Evolutionary conservation across 2,329 filamentous ascomycete species (phyloP).

Genomic region (Ophiognomonia clavigignenti-juglandacearum): DNA sequence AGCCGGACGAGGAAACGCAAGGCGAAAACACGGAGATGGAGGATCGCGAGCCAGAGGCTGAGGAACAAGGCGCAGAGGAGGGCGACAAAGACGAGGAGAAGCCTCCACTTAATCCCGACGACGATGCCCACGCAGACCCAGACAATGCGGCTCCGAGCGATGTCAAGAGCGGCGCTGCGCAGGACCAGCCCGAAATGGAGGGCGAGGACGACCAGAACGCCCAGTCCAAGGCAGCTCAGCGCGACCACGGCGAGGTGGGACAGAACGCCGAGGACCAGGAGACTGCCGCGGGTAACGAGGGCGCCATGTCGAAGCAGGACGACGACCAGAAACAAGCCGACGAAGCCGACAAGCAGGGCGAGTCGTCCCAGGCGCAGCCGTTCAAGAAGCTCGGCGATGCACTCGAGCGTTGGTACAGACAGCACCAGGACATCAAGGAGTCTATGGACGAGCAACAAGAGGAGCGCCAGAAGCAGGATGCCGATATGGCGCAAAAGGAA

Average conservation of each 20-base stretch:
- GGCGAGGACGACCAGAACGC: conserved; percentile 48
- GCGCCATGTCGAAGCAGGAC: conserved; percentile 43
- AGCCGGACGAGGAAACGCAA: conserved; percentile 12
- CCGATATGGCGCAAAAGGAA: conserved; percentile 74
- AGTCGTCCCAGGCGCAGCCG: conserved; percentile 53
- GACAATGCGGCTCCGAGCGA: conserved; percentile 63
- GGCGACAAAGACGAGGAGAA: conserved; percentile 39
- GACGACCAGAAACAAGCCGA: conserved; percentile 41
- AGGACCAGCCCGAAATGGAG: conserved; percentile 59
- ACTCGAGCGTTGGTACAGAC: conserved; percentile 86
- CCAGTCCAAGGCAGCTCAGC: conserved; percentile 55
- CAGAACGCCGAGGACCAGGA: conserved; percentile 61
- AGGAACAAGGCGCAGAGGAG: conserved; percentile 28
- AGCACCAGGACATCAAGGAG: conserved; percentile 75
- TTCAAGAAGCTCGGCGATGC: conserved; percentile 95
- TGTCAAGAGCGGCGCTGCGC: conserved; percentile 59
- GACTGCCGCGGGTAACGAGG: conserved; percentile 59
- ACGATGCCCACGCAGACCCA: conserved; percentile 47
- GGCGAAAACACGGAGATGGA: conserved; percentile 16
- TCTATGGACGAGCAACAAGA: conserved; percentile 51
- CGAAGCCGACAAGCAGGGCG: conserved; percentile 38
- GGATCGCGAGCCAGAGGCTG: conserved; percentile 25
- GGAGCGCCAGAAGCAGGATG: conserved; percentile 44
- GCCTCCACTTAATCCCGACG: conserved; percentile 31
- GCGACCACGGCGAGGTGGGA: conserved; percentile 62